Base-by-base conservation (phyloP, 1,139 yeast species). In the Candida sp. region DNA sequence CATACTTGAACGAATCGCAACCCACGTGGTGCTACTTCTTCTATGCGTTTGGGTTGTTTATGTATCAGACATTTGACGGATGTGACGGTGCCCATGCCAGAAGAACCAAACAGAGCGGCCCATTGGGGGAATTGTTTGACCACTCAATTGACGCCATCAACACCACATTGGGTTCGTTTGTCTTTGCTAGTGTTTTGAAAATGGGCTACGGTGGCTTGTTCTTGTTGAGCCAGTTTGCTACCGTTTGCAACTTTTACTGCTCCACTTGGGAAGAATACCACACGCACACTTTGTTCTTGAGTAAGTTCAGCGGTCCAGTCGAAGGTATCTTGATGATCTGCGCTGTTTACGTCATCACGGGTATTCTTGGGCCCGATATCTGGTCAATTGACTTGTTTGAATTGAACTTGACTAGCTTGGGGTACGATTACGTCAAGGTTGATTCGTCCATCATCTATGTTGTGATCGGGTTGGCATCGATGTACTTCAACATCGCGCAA, bases 211-310 rank as follows among this genome's bases (percentile, higher is more conserved):
- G 88, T 5, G 81, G 85, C 73, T 63, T 81, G 55, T 74, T 89
- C 42, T 65, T 90, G 53, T 58, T 85, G 49, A 72, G 90, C 9
- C 97, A 91, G 66, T 89, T 91, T 68, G 88, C 88, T 7, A 76
- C 93, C 6, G 79, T 91, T 47, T 80, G 87, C 59, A 93, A 93
- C 70, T 93, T 93, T 66, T 93, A 92, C 66, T 70, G 90, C 51
- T 87, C 96, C 44, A 93, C 98, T 0, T 93, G 98, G 98, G 98
- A 93, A 71, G 98, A 92, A 65, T 93, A 83, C 66, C 96, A 92
- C 63, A 93, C 98, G 1, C 96, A 92, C 60, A 88, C 87, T 33
- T 75, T 93, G 54, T 93, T 80, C 67, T 75, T 93, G 50, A 86
- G 96, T 42, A 84, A 82, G 55, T 88, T 91, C 62, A 88, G 96